A percentile compares a stretch with the other conserved stretches of the same genome.
These are phyloP conservation scores for Metschnikowia noctiluminum DNA, from an alignment of 805 yeast genomes.

Conservation along the genomic window DNA sequence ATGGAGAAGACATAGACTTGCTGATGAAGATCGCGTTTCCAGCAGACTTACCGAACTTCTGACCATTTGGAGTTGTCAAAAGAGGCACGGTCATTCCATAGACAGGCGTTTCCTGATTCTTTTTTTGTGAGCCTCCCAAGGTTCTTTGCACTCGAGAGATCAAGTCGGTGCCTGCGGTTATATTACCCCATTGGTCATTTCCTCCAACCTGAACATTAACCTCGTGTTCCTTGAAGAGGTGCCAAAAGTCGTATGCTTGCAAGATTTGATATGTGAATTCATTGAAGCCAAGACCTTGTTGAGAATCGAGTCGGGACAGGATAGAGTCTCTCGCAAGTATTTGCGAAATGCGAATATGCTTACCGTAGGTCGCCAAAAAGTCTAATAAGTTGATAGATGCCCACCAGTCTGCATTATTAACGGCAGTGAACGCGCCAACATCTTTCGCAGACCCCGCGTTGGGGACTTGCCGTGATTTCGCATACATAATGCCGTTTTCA, in stretches of 20 bases:
- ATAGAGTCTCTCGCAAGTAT: constrained; percentile 91
- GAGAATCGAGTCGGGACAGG: constrained; percentile 63
- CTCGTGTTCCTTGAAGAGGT: constrained; percentile 54
- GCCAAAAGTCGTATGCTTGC: constrained; percentile 93
- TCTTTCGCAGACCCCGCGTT: constrained; percentile 12
- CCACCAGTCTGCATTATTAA: constrained; percentile 88
- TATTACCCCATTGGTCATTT: constrained; percentile 97
- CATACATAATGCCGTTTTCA: constrained; percentile 58
- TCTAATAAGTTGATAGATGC: constrained; percentile 66
- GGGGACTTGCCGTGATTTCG: constrained; percentile 46
- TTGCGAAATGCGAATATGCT: constrained; percentile 72
- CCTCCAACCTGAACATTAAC: constrained; percentile 89
- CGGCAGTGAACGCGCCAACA: constrained; percentile 42
- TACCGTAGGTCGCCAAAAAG: constrained; percentile 74
- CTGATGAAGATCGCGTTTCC: constrained; percentile 94
- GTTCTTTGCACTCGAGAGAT: constrained; percentile 54
- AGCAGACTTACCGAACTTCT: constrained; percentile 94
- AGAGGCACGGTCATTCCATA: constrained; percentile 89
- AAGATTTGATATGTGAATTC: constrained; percentile 91
- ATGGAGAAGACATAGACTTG: constrained; percentile 69
- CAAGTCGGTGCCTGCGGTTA: constrained; percentile 91
- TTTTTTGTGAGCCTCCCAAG: background rate
- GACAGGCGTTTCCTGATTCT: constrained; percentile 21
- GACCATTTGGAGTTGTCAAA: constrained; percentile 83
- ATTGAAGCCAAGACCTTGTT: constrained; percentile 83